Evolutionary conservation across 192 early-diverging fungal species (phyloP), one percentile per base, ranked within the genome.

Genomic region (Phlyctochytrium arcticum): DNA sequence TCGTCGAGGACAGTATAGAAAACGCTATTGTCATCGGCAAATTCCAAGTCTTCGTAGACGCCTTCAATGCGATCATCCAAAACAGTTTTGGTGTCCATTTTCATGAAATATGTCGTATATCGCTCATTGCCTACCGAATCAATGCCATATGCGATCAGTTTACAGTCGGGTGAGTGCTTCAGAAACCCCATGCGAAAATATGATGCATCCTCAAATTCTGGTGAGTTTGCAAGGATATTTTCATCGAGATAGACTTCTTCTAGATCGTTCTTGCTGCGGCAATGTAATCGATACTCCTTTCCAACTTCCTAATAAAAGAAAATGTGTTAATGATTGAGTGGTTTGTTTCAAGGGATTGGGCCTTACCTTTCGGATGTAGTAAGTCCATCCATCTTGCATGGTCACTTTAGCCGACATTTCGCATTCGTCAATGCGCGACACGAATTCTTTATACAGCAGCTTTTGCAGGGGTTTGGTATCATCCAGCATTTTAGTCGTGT

Each of bases 371-470:
- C 72, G 75, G n/a, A 78, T 75, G 37, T 84, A 86, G 59, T 86
- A 86, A 17, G 57, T 72, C 72, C 71, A 86, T 9, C 80, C 80
- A 57, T 85, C 84, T 31, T 70, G 65, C 17, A 85, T 54, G 0
- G 68, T 68, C 0, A 82, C 73, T 8, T 42, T 57, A 0, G 80
- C 73, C 15, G 82, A 76, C 49, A 73, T 60, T 55, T 84, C 83
- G 27, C 69, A 67, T 24, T 81, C 78, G 54, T 86, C 80, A 9
- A 86, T 47, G 15, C 83, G 67, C n/a, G 78, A 78, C 17, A 86
- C 78, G 69, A 86, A 86, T 56, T 86, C 84, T 58, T 79, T 83
- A 59, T 85, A 85, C 19, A 84, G 64, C n/a, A 79, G 48, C 26
- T 73, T 76, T 57, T 82, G 82, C 23, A 85, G 54, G 2, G 82